Conservation (phyloP, 2,329 filamentous ascomycete genomes). For the Scedosporium minutisporum region DNA sequence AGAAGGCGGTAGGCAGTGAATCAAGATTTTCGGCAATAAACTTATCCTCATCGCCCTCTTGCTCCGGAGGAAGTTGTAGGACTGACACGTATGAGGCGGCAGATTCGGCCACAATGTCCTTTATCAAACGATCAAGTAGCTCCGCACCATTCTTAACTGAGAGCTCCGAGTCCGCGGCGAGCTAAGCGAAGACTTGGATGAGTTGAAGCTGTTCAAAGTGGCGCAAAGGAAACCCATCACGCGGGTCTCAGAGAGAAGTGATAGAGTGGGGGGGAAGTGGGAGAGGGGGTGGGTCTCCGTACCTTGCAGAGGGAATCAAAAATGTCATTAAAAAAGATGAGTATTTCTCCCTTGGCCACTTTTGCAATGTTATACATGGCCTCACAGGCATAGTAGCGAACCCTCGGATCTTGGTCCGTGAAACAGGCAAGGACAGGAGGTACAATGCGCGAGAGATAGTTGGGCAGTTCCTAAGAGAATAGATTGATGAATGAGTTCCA, state of each 20-base stretch:
- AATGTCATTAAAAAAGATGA: constrained; percentile 96
- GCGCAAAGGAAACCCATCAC: neutral
- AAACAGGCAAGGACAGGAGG: constrained; percentile 96
- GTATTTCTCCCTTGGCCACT: constrained; percentile 93
- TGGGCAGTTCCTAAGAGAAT: constrained; percentile 64
- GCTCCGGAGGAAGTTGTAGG: constrained; percentile 36
- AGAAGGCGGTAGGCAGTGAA: constrained; percentile 75
- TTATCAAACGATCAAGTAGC: constrained; percentile 84
- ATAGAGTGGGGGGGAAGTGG: neutral
- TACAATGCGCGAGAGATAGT: constrained; percentile 87
- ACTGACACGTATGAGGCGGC: constrained; percentile 91
- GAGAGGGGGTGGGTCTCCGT: no score
- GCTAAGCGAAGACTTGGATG: constrained; percentile 37
- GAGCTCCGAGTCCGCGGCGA: constrained; percentile 89
- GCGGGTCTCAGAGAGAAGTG: neutral
- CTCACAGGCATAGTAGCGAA: constrained; percentile 96
- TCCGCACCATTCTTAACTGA: constrained; percentile 98
- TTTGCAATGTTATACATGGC: constrained; percentile 99
- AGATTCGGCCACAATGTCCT: constrained; percentile 92
- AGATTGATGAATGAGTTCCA: neutral
- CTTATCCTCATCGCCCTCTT: constrained; percentile 27
- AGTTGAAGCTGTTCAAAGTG: neutral
- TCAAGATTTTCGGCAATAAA: constrained; percentile 28
- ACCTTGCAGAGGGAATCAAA: constrained; percentile 97
- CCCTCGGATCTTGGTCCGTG: constrained; percentile 92